A percentile compares a stretch with the other conserved stretches of the same genome.
Conservation (phyloP, 805 yeast genomes). For the Metschnikowia borealis region DNA sequence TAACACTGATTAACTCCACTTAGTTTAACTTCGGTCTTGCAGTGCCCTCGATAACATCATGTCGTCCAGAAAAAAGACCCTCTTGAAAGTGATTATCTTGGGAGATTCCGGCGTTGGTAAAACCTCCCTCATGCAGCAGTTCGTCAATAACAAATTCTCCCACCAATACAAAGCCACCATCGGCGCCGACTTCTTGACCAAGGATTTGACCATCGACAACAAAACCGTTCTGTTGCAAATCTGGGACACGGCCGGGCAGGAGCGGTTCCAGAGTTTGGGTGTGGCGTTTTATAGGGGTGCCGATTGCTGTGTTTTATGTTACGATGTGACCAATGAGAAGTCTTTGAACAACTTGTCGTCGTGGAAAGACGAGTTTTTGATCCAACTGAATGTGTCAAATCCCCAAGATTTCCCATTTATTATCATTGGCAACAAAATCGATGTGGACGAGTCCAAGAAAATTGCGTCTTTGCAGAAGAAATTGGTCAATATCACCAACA, state of each 20-base stretch:
- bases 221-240: conserved; percentile 78
- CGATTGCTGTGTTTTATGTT: conserved; percentile 94
- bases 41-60: conserved; percentile 17
- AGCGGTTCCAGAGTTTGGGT: conserved; percentile 92
- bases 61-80: conserved; percentile 69
- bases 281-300: conserved; percentile 98
- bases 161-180: conserved; percentile 97
- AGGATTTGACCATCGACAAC: conserved; percentile 83
- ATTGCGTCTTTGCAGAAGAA: conserved; percentile 55
- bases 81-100: conserved; percentile 80
- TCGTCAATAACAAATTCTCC: conserved; percentile 89
- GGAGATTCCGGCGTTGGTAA: conserved; percentile 99
- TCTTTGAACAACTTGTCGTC: conserved; percentile 83
- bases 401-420: conserved; percentile 97
- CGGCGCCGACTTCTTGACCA: conserved; percentile 95
- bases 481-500: conserved; percentile 42
- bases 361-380: conserved; percentile 94
- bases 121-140: conserved; percentile 95
- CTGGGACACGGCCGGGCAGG: conserved; percentile 50
- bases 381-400: conserved; percentile 88
- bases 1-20: too few relatives aligned
- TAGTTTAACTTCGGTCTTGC: too few relatives aligned
- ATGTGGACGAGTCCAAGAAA: conserved; percentile 86
- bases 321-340: conserved; percentile 92
- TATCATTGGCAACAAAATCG: conserved; percentile 91